Evolutionary conservation across 2,329 filamentous ascomycete species (phyloP).

Genomic region (Epichloe aotearoae): DNA sequence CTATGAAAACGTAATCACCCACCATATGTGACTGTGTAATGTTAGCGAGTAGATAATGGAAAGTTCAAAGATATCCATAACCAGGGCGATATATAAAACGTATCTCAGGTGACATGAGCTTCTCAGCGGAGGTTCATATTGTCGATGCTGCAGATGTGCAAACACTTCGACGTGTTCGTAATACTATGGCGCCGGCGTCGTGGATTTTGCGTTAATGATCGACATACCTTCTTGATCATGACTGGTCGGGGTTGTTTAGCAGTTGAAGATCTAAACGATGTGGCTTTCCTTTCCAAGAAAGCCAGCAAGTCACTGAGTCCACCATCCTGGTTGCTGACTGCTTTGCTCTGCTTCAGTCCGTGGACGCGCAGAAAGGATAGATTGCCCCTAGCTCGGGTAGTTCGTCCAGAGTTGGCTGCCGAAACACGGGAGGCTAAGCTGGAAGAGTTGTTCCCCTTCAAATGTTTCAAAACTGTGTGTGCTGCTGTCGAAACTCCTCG

Average conservation of each 20-base stretch:
- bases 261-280: constrained; percentile 36
- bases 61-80: background rate
- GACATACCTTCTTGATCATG: constrained; percentile 68
- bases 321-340: constrained; percentile 50
- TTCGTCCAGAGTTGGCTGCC: constrained; percentile 14
- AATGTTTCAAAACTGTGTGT: constrained; percentile 30
- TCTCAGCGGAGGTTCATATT: background rate
- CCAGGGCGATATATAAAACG: background rate
- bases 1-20: constrained; percentile 57
- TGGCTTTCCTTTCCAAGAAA: constrained; percentile 61
- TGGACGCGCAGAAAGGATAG: constrained; percentile 34
- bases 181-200: constrained; percentile 3
- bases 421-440: constrained; percentile 22
- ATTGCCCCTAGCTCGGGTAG: constrained; percentile 12
- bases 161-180: constrained; percentile 2
- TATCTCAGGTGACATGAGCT: background rate
- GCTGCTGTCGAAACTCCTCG: constrained; percentile 24
- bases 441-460: constrained; percentile 22
- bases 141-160: constrained; percentile 2
- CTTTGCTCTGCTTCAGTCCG: constrained; percentile 57
- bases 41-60: constrained; percentile 40
- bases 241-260: constrained; percentile 33
- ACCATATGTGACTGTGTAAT: constrained; percentile 53
- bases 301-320: constrained; percentile 50
- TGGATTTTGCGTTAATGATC: constrained; percentile 16